Percentiles rank a stretch among this genome's conserved stretches.
Conservation (phyloP, 2,329 filamentous ascomycete species). For the Aureobasidium sp. region DNA sequence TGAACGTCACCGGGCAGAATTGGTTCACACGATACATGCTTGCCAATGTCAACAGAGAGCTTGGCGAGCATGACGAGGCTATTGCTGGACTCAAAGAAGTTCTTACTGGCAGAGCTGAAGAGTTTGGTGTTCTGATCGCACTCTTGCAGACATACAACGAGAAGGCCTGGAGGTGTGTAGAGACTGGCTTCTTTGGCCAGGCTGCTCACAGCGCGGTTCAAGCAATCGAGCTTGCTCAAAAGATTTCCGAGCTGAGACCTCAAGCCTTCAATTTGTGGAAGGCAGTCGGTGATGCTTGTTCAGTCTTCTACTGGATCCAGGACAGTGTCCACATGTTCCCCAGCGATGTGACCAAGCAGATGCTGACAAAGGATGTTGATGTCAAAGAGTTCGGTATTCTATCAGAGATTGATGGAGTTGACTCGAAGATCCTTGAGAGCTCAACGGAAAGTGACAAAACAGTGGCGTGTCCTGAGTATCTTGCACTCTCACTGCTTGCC, state of each 20-base stretch:
- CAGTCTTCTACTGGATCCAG: conserved; percentile 74
- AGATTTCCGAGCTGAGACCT: conserved; percentile 53
- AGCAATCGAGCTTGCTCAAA: conserved; percentile 60
- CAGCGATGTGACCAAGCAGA: conserved; percentile 44
- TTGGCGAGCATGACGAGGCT: conserved; percentile 83
- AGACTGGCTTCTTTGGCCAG: conserved; percentile 81
- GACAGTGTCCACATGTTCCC: conserved; percentile 60
- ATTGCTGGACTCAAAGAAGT: conserved; percentile 71
- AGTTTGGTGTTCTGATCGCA: conserved; percentile 83
- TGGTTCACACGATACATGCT: conserved; percentile 99
- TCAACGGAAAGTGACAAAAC: background rate
- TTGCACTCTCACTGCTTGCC: conserved; percentile 50
- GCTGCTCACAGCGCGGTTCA: conserved; percentile 63
- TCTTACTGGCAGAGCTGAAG: conserved; percentile 57
- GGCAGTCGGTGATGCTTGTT: conserved; percentile 78
- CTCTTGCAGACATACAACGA: conserved; percentile 84
- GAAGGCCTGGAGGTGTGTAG: conserved; percentile 66
- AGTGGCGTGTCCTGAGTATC: background rate
- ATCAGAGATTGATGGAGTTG: conserved; percentile 61
- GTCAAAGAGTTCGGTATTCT: conserved; percentile 55
- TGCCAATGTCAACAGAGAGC: conserved; percentile 85
- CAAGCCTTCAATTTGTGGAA: conserved; percentile 95
- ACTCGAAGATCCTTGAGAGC: conserved; percentile 19
- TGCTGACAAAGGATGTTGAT: conserved; percentile 53
- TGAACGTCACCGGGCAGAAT: conserved; percentile 56